Percentiles rank a stretch among this genome's conserved stretches.
phyloP scores from a whole-genome alignment of 164 flowering plant species.

The Echeveria elegans region DNA sequence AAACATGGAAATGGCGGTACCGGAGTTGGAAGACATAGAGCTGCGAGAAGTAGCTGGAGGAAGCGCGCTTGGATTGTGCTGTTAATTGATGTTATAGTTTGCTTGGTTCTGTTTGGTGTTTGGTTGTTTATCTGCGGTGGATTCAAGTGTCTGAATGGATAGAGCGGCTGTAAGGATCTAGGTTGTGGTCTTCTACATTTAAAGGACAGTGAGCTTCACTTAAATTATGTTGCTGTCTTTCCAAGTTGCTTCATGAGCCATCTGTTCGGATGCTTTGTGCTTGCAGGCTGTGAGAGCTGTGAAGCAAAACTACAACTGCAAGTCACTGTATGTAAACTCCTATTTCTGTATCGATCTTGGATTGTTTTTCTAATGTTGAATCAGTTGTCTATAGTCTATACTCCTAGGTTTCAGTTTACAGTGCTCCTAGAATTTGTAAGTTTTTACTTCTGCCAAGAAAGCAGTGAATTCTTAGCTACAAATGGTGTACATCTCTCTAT shows the following conservation, averaged over 20 bases:
- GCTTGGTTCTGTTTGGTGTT: conserved; percentile 38
- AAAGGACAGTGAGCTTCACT: neutral
- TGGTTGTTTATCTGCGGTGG: conserved; percentile 62
- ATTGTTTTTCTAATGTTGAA: neutral
- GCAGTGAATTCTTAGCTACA: neutral
- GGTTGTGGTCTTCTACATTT: neutral
- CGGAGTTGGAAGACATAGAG: conserved; percentile 13
- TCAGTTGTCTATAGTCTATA: neutral
- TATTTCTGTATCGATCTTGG: neutral
- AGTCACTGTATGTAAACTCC: neutral
- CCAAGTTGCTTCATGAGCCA: neutral
- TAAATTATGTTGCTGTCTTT: neutral
- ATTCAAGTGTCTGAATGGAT: conserved; percentile 40
- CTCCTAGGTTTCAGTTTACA: neutral
- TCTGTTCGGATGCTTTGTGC: neutral
- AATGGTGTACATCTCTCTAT: too few relatives aligned
- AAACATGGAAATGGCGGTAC: conserved; percentile 17
- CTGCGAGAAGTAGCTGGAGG: conserved; percentile 21
- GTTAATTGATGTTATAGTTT: conserved; percentile 35
- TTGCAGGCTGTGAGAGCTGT: too few relatives aligned
- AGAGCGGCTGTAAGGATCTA: conserved; percentile 9
- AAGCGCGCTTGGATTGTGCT: conserved; percentile 7
- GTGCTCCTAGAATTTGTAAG: neutral
- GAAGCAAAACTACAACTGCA: neutral
- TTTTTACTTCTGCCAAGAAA: neutral